Evolutionary conservation across 2,329 filamentous ascomycete species (phyloP).

Genomic region (Aspergillus amoenus): DNA sequence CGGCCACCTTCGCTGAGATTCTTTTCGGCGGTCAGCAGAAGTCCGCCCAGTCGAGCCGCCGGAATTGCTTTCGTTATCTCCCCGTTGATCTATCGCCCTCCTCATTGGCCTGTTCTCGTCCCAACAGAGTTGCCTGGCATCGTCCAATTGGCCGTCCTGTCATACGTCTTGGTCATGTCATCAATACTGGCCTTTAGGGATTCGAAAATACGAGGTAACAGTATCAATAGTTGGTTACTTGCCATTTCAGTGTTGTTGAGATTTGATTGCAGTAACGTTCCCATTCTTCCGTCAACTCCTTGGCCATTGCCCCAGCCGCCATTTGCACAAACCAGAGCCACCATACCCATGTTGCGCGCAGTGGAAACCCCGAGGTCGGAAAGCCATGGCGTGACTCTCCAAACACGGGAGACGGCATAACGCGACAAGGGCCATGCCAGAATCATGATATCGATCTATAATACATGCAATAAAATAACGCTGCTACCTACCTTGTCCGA

Average conservation of each 20-base stretch:
- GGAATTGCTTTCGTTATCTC: slow-evolving; percentile 19
- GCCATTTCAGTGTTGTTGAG: background rate
- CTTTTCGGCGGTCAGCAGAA: background rate
- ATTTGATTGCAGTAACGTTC: too few species aligned
- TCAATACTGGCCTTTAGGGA: background rate
- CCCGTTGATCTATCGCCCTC: slow-evolving; percentile 17
- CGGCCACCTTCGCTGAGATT: slow-evolving; percentile 6
- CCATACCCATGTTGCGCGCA: background rate
- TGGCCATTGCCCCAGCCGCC: background rate
- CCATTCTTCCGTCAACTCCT: background rate
- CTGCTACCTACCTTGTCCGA: background rate
- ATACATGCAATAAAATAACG: background rate
- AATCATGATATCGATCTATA: slow-evolving; percentile 7
- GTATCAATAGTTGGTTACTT: background rate
- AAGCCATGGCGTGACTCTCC: slow-evolving; percentile 6
- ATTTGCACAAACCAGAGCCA: background rate
- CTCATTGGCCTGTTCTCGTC: slow-evolving; percentile 12
- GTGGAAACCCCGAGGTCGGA: background rate
- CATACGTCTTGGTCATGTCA: too few species aligned
- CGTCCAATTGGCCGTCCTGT: slow-evolving; percentile 7
- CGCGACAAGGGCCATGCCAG: background rate
- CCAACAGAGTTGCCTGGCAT: background rate
- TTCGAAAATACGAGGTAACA: background rate
- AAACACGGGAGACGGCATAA: slow-evolving; percentile 4
- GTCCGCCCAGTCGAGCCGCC: slow-evolving; percentile 1